Percentiles rank a stretch among this genome's conserved stretches.
phyloP scores from a whole-genome alignment of 73 alveolate genomes.

The Stentor roeselii region DNA sequence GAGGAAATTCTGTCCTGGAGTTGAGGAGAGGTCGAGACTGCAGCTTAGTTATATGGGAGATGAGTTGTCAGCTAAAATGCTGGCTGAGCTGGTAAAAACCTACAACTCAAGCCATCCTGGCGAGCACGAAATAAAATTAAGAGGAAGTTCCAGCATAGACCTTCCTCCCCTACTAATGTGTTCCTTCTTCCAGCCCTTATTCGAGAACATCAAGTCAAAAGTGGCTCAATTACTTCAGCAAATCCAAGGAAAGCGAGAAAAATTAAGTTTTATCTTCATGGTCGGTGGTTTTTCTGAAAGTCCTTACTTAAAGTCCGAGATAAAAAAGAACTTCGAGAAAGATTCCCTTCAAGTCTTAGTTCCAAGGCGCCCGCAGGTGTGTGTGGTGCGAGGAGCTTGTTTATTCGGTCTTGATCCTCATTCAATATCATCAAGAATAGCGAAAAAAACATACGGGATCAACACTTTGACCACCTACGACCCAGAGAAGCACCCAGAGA shows the following conservation, averaged over 20 bases:
- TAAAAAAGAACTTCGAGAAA: conserved; percentile 83
- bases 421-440: conserved; percentile 87
- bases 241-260: conserved; percentile 74
- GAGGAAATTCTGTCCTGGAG: conserved; percentile 86
- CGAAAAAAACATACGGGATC: conserved; percentile 94
- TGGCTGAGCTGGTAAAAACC: conserved; percentile 73
- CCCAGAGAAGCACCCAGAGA: conserved; percentile 94
- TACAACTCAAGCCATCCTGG: conserved; percentile 71
- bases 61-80: conserved; percentile 68
- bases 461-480: conserved; percentile 93
- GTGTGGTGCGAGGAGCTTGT: conserved; percentile 96
- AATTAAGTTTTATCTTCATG: conserved; percentile 92
- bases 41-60: conserved; percentile 90
- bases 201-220: conserved; percentile 84
- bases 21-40: conserved; percentile 82
- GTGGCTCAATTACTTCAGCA: conserved; percentile 74
- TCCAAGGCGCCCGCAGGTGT: conserved; percentile 94
- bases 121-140: conserved; percentile 71
- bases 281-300: conserved; percentile 97
- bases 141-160: conserved; percentile 89
- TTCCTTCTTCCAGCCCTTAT: conserved; percentile 84
- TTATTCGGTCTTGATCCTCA: conserved; percentile 95
- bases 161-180: conserved; percentile 90
- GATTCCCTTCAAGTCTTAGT: conserved; percentile 82
- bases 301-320: conserved; percentile 90